phyloP scores from a whole-genome alignment of 2,329 filamentous ascomycete genomes.

The Hymenoscyphus albidus region DNA sequence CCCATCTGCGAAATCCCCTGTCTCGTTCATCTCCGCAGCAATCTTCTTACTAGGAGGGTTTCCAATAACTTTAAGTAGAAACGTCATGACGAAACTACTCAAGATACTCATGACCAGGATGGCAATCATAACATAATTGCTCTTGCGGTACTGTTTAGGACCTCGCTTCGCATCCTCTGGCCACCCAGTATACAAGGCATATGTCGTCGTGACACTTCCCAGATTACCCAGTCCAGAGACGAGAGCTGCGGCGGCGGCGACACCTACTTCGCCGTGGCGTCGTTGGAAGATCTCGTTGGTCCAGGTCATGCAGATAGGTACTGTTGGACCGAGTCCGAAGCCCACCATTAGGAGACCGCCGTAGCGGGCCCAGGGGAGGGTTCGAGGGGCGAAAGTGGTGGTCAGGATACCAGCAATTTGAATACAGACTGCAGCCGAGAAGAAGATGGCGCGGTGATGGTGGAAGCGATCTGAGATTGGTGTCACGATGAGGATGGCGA shows the following conservation, averaged over 20 bases:
- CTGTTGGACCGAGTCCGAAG: conserved; percentile 84
- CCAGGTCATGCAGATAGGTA: conserved; percentile 93
- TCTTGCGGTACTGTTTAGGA: conserved; percentile 69
- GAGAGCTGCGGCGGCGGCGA: conserved; percentile 78
- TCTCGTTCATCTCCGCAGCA: conserved; percentile 36
- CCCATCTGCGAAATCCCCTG: conserved; percentile 51
- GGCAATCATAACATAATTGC: conserved; percentile 84
- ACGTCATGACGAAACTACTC: conserved; percentile 65
- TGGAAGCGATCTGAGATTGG: conserved; percentile 87
- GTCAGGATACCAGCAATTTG: conserved; percentile 79
- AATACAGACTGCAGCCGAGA: conserved; percentile 68
- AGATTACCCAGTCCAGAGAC: conserved; percentile 86
- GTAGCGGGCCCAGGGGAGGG: conserved; percentile 77
- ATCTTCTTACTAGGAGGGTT: conserved; percentile 50
- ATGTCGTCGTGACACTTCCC: conserved; percentile 82
- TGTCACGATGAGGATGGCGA: conserved; percentile 80
- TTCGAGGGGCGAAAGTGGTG: conserved; percentile 66
- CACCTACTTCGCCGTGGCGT: conserved; percentile 85
- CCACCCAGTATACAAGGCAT: conserved; percentile 87
- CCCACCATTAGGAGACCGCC: conserved; percentile 86
- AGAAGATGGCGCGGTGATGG: conserved; percentile 73
- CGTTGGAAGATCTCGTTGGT: conserved; percentile 85
- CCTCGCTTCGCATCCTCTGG: conserved; percentile 67
- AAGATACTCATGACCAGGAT: conserved; percentile 76
- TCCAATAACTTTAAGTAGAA: conserved; percentile 57